Percentiles rank a stretch among this genome's conserved stretches.
These are phyloP conservation scores for Kernera saxatilis DNA, from an alignment of 345 rosid genomes.

Conservation along the genomic window DNA sequence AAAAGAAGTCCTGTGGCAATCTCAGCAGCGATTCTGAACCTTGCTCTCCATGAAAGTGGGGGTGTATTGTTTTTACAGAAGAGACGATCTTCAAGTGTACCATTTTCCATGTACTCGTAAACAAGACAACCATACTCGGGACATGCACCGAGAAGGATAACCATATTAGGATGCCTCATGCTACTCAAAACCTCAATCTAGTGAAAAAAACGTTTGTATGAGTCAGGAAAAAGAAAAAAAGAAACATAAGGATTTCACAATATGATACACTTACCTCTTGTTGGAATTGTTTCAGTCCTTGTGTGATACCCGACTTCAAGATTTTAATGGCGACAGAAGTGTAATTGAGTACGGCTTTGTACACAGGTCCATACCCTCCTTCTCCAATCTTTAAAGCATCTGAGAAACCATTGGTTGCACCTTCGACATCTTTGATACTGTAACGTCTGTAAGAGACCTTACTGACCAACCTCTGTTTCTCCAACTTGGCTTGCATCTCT, in stretches of 20 bases:
- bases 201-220: conserved; percentile 12
- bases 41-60: conserved; percentile 55
- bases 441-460: conserved; percentile 41
- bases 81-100: conserved; percentile 81
- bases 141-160: conserved; percentile 79
- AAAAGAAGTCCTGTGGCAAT: conserved; percentile 66
- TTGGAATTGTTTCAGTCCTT: conserved; percentile 67
- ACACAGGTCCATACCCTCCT: conserved; percentile 91
- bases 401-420: conserved; percentile 55
- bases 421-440: conserved; percentile 56
- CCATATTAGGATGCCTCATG: conserved; percentile 83
- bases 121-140: conserved; percentile 77
- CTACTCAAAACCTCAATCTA: conserved; percentile 73
- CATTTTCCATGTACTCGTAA: conserved; percentile 82
- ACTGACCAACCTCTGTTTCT: conserved; percentile 27
- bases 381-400: conserved; percentile 59
- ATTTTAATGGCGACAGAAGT: conserved; percentile 67
- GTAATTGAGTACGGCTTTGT: conserved; percentile 43
- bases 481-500: conserved; percentile 39
- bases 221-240: background rate
- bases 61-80: conserved; percentile 53
- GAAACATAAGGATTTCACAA: background rate
- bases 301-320: conserved; percentile 56
- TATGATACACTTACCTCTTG: conserved; percentile 53
- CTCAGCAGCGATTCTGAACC: conserved; percentile 70